phyloP scores from a whole-genome alignment of 352 stramenopile genomes.

The Pythium guiyangense region DNA sequence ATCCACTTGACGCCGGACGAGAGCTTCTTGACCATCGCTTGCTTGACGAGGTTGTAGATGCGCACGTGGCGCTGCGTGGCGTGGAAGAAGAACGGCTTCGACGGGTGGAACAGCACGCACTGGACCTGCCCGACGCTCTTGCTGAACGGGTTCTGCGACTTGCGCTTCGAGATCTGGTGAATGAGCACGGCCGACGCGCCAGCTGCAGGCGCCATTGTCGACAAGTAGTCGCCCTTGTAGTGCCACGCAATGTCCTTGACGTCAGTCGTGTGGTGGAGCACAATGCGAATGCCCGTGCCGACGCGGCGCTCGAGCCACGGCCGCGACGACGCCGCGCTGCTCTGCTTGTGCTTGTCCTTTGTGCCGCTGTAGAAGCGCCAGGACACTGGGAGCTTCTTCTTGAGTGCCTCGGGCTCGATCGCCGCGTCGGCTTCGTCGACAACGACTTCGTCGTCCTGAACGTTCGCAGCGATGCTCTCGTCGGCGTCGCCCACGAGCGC shows the following conservation, averaged over 20 bases:
- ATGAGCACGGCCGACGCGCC: conserved; percentile 93
- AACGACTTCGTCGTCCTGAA: conserved; percentile 40
- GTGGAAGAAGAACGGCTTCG: conserved; percentile 99
- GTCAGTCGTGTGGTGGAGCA: conserved; percentile 86
- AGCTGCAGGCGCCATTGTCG: conserved; percentile 90
- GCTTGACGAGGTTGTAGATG: conserved; percentile 99
- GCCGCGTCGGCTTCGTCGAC: conserved; percentile 66
- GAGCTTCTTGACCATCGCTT: conserved; percentile 98
- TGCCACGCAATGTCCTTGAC: conserved; percentile 97
- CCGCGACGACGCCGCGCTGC: conserved; percentile 18
- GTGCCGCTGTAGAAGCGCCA: conserved; percentile 87
- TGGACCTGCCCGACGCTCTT: conserved; percentile 94
- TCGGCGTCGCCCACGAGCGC: conserved; percentile 89
- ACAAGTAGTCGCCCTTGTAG: conserved; percentile 98
- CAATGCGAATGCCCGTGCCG: conserved; percentile 76
- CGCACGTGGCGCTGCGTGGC: conserved; percentile 98
- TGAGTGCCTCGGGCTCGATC: conserved; percentile 72
- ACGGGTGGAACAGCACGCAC: conserved; percentile 96
- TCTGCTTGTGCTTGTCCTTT: conserved; percentile 72
- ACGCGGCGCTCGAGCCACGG: conserved; percentile 76
- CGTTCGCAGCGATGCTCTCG: conserved; percentile 54
- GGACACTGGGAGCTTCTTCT: conserved; percentile 89
- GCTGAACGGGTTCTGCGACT: conserved; percentile 96
- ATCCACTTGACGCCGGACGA: conserved; percentile 98
- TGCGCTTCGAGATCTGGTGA: conserved; percentile 97